phyloP scores from a whole-genome alignment of 2,329 filamentous ascomycete genomes.

The Monilinia laxa region DNA sequence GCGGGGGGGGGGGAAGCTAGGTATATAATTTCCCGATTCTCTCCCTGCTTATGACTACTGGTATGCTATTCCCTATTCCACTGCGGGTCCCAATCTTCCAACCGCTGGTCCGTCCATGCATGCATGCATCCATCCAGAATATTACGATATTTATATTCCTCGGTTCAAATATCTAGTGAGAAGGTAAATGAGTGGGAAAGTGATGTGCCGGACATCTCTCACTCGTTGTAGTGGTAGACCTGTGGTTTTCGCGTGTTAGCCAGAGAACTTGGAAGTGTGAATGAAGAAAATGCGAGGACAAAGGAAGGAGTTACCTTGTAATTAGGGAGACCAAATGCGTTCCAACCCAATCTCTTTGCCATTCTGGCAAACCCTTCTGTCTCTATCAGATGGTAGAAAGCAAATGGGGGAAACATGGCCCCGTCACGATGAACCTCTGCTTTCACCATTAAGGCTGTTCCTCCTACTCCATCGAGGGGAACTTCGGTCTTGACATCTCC shows the following conservation, averaged over 20 bases:
- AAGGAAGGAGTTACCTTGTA: slow-evolving; percentile 67
- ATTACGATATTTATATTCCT: slow-evolving; percentile 14
- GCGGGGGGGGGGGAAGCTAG: too few species aligned
- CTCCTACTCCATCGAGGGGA: slow-evolving; percentile 87
- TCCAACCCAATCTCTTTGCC: slow-evolving; percentile 85
- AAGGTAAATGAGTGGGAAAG: slow-evolving; percentile 19
- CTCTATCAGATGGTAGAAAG: slow-evolving; percentile 96
- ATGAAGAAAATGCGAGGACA: background rate
- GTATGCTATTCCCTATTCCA: background rate
- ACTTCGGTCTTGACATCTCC: slow-evolving; percentile 63
- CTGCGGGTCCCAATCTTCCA: background rate
- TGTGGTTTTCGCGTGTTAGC: slow-evolving; percentile 40
- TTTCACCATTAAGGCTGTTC: slow-evolving; percentile 89
- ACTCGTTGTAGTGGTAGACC: slow-evolving; percentile 92
- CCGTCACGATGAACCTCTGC: slow-evolving; percentile 96
- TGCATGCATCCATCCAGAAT: slow-evolving; percentile 11
- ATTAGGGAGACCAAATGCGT: slow-evolving; percentile 85
- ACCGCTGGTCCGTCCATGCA: background rate
- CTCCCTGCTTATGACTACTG: slow-evolving; percentile 10
- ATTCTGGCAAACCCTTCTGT: slow-evolving; percentile 98
- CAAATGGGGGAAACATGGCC: slow-evolving; percentile 96
- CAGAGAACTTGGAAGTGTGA: background rate
- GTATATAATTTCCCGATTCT: background rate
- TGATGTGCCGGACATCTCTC: slow-evolving; percentile 38
- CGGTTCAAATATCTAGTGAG: slow-evolving; percentile 21